Evolutionary conservation across 1,284 basidiomycete species (phyloP), one percentile per base, ranked within the genome.

Genomic region (Pseudozyma sp.): DNA sequence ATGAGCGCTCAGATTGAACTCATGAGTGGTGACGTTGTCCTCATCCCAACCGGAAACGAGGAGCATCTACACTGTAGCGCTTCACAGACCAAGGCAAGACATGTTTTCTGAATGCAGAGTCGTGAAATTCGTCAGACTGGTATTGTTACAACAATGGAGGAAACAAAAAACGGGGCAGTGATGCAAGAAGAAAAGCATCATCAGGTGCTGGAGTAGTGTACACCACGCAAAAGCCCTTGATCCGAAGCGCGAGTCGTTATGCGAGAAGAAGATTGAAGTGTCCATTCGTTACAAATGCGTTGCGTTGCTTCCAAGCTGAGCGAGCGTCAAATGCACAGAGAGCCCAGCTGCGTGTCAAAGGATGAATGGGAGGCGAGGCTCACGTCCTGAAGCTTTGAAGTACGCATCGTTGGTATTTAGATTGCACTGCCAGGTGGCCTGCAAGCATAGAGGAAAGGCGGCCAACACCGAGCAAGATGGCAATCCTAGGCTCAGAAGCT

Each of bases 111-210:
- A 21, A 50, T 54, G 52, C 56, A 50, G 35, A 21, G 21, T 66
- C 64, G 34, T 66, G 19, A 59, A 13, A 47, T 59, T 59, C 57
- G 57, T 66, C 18, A 36, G 35, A 39, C 43, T 52, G 48, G 48
- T 66, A 66, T 66, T 57, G 52, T 54, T 66, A 66, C 56, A 65
- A 55, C 43, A 54, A 44, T 40, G 42, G 21, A 25, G 45, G 45
- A 43, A 39, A 25, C 47, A 47, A 57, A 44, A 43, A 25, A 42
- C 52, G 18, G 25, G 48, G 19, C 13, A 36, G 44, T 38, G 45
- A 34, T 53, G 35, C 47, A 25, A 21, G 25, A 25, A 40, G 39
- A 19, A 18, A 21, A 35, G 44, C 19, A 44, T 35, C 36, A 18
- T 13, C 34, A 38, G 43, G 18, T 47, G 50, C 40, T 38, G 34